Conservation (phyloP, 331 rosid genomes). For the Erythrophleum ivorense region DNA sequence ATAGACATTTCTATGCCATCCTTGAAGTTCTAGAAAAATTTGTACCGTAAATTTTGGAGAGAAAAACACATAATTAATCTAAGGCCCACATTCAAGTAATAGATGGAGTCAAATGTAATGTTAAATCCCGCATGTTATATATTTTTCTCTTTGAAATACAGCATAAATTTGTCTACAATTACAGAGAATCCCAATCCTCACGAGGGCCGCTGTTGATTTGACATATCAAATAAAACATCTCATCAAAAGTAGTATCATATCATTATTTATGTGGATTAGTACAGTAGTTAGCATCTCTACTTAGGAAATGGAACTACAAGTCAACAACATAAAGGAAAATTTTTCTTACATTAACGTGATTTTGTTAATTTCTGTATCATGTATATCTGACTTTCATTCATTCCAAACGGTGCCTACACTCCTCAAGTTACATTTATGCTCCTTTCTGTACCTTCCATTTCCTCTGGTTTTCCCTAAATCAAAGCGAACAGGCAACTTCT, state of each 20-base stretch:
- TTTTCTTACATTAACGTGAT: constrained; percentile 33
- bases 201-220: not conserved
- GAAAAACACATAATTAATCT: not conserved
- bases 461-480: constrained; percentile 35
- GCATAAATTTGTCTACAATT: not conserved
- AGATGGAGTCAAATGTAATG: not conserved
- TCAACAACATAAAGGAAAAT: constrained; percentile 27
- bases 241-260: constrained; percentile 6
- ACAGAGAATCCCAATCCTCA: not conserved
- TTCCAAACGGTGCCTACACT: constrained; percentile 36
- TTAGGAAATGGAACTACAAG: constrained; percentile 33
- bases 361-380: constrained; percentile 44
- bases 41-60: not conserved
- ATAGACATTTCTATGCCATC: not conserved
- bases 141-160: not conserved
- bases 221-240: constrained; percentile 27
- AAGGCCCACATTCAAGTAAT: not conserved
- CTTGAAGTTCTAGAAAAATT: not conserved
- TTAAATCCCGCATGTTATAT: not conserved
- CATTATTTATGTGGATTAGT: not conserved
- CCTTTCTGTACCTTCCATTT: constrained; percentile 31
- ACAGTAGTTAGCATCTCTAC: not conserved
- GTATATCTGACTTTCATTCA: constrained; percentile 39
- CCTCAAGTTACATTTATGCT: constrained; percentile 36
- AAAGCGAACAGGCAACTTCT: constrained; percentile 16